Evolutionary conservation across 108 stramenopile species (phyloP).

Genomic region (Cyclotella kingstonii): DNA sequence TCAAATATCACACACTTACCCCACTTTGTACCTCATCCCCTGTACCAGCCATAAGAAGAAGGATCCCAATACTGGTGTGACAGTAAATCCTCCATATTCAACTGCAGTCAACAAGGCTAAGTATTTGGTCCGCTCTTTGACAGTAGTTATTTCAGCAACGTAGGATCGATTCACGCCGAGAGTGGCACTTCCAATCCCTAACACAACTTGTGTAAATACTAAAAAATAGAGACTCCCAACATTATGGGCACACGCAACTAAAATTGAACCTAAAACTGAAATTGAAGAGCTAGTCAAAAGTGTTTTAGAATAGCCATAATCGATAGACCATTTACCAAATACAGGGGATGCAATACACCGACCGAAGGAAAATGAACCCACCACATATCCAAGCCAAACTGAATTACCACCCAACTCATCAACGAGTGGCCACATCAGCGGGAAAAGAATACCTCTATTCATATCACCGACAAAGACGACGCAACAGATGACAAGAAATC

Average conservation of each 20-base stretch:
- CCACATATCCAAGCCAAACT: too few relatives aligned
- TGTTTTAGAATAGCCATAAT: constrained; percentile 75
- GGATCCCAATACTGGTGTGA: constrained; percentile 76
- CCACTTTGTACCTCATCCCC: constrained; percentile 36
- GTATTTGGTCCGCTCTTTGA: constrained; percentile 79
- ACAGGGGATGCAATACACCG: too few relatives aligned
- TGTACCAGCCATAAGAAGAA: constrained; percentile 54
- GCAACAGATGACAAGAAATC: too few relatives aligned
- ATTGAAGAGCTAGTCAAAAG: constrained; percentile 55
- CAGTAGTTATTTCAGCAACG: constrained; percentile 88
- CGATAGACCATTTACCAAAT: constrained; percentile 67
- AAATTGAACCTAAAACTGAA: constrained; percentile 69
- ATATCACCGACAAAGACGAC: too few relatives aligned
- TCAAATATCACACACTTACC: constrained; percentile 30
- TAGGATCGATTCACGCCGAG: constrained; percentile 92
- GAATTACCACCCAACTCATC: too few relatives aligned
- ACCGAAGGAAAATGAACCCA: too few relatives aligned
- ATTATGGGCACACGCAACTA: constrained; percentile 67
- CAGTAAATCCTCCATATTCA: constrained; percentile 91
- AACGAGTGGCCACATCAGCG: too few relatives aligned
- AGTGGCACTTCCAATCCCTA: constrained; percentile 92
- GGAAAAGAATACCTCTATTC: too few relatives aligned
- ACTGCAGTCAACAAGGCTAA: constrained; percentile 89
- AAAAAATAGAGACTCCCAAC: constrained; percentile 59
- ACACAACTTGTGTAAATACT: constrained; percentile 67